Evolutionary conservation across 805 yeast species (phyloP).

Genomic region (Starmerella stigmatis): DNA sequence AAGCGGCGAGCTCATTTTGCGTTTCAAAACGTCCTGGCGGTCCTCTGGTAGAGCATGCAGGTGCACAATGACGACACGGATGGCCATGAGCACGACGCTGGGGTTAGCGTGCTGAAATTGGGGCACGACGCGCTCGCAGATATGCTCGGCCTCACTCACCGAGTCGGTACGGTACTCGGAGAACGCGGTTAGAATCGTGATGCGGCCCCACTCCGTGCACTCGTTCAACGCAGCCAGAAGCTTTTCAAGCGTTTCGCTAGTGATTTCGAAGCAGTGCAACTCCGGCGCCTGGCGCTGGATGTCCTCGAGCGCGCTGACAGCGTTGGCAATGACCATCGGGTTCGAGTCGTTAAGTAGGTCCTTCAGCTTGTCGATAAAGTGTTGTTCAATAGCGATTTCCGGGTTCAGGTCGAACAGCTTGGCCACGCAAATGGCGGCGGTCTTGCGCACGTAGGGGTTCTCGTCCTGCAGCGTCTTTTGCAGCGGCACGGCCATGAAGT

Average conservation of each 20-base stretch:
- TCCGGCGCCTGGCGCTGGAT: conserved; percentile 58
- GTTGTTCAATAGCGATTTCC: conserved; percentile 72
- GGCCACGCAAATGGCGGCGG: conserved; percentile 96
- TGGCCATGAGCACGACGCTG: conserved; percentile 77
- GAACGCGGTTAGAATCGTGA: conserved; percentile 73
- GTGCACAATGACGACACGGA: conserved; percentile 70
- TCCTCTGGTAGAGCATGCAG: conserved; percentile 27
- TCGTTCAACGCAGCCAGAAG: conserved; percentile 80
- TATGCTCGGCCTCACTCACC: conserved; percentile 62
- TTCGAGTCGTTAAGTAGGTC: conserved; percentile 70
- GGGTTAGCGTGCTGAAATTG: conserved; percentile 96
- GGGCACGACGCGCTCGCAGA: conserved; percentile 81
- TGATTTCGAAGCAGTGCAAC: conserved; percentile 39
- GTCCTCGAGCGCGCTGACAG: conserved; percentile 76
- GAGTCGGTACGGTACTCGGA: conserved; percentile 54
- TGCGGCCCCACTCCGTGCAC: conserved; percentile 98
- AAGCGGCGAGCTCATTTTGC: conserved; percentile 71
- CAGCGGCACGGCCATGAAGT: conserved; percentile 84
- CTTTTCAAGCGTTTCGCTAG: conserved; percentile 37
- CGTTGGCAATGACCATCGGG: conserved; percentile 96
- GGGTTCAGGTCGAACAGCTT: conserved; percentile 81
- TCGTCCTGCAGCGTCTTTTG: conserved; percentile 79
- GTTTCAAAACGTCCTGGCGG: conserved; percentile 40
- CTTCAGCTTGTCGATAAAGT: conserved; percentile 62
- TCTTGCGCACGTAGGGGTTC: conserved; percentile 93